Conservation (phyloP, 2,329 filamentous ascomycete genomes). For the Microdochium trichocladiopsis region DNA sequence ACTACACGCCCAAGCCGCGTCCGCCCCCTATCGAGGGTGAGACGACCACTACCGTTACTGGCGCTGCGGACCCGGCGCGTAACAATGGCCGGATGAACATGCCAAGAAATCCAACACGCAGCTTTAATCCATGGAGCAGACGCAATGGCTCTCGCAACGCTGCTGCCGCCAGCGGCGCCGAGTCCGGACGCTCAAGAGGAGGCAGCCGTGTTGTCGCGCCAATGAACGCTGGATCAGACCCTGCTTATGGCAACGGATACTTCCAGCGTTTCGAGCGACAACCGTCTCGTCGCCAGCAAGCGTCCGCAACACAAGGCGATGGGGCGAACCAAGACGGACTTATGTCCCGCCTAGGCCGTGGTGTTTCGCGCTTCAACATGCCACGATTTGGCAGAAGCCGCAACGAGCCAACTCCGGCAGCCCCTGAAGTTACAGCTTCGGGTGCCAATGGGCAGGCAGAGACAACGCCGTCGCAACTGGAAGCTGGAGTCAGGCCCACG, state of each 20-base stretch:
- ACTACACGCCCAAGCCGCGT: conserved; percentile 89
- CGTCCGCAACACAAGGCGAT: neutral
- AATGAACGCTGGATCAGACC: neutral
- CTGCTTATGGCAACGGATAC: neutral
- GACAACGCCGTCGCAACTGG: conserved; percentile 23
- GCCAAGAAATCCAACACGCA: conserved; percentile 30
- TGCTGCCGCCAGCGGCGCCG: neutral
- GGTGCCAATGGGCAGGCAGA: conserved; percentile 13
- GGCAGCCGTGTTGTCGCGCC: neutral
- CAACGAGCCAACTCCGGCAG: conserved; percentile 9
- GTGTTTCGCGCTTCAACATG: neutral
- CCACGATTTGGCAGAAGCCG: conserved; percentile 6
- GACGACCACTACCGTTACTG: conserved; percentile 18
- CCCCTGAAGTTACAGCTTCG: conserved; percentile 11
- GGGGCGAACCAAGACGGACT: neutral
- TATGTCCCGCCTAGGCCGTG: conserved; percentile 3
- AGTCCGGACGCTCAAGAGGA: neutral
- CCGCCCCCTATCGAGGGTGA: conserved; percentile 39
- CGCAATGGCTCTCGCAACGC: neutral
- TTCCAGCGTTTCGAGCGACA: neutral
- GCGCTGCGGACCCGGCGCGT: conserved; percentile 21
- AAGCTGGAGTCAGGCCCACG: conserved; percentile 17
- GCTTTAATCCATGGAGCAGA: conserved; percentile 23
- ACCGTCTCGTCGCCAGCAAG: neutral
- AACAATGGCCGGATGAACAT: conserved; percentile 40